Percentiles rank a stretch among this genome's conserved stretches.
Conservation (phyloP, 345 rosid species). For the Bruguiera parviflora region DNA sequence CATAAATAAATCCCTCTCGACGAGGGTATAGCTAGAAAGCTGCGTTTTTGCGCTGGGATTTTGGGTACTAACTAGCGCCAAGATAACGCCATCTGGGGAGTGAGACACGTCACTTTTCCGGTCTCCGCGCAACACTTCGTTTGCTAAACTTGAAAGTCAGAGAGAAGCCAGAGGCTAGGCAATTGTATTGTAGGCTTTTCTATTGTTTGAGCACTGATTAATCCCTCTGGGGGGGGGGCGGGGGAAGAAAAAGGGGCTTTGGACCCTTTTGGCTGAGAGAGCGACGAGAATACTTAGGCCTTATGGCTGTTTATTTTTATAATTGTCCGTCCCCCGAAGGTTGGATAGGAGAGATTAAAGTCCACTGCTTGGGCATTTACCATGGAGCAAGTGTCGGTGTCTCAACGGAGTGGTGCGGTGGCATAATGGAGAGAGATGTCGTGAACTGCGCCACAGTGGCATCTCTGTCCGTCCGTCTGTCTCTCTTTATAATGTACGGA, state of each 20-base stretch:
- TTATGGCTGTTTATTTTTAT: too few species aligned
- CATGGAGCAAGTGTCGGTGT: too few species aligned
- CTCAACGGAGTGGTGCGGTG: neutral
- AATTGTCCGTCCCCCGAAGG: too few species aligned
- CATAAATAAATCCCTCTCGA: neutral
- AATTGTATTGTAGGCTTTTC: neutral
- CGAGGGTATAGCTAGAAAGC: neutral
- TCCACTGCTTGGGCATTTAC: too few species aligned
- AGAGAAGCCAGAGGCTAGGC: neutral
- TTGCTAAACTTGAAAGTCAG: neutral
- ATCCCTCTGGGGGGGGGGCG: too few species aligned
- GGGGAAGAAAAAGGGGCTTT: too few species aligned
- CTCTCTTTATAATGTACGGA: too few species aligned
- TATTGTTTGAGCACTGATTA: too few species aligned
- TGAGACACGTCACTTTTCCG: neutral
- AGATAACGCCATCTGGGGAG: neutral
- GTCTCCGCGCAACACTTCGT: neutral
- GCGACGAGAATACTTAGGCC: too few species aligned
- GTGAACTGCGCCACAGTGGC: constrained; percentile 21
- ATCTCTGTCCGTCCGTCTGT: too few species aligned
- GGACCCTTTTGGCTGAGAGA: too few species aligned
- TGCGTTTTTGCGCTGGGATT: neutral
- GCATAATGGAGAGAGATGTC: neutral
- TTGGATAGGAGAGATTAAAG: too few species aligned
- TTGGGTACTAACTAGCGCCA: neutral